phyloP scores from a whole-genome alignment of 805 yeast genomes.

The Phaffomyces opuntiae region DNA sequence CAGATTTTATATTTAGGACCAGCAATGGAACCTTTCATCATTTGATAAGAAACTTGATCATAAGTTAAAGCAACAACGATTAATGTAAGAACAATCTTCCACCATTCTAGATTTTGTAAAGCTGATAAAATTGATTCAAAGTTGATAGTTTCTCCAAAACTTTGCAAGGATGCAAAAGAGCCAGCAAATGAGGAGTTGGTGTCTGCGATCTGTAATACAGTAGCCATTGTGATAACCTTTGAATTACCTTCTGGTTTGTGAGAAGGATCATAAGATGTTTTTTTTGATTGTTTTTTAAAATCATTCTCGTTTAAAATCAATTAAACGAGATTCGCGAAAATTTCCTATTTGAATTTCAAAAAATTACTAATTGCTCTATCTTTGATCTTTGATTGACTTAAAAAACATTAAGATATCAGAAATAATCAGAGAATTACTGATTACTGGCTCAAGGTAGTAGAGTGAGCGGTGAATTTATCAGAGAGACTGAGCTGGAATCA shows the following conservation, averaged over 20 bases:
- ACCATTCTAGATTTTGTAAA: conserved; percentile 38
- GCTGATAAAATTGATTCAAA: conserved; percentile 10
- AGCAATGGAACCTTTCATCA: conserved; percentile 79
- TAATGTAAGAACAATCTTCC: conserved; percentile 42
- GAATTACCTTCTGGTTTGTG: background rate
- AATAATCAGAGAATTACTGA: no score
- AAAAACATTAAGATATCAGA: no score
- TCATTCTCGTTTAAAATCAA: no score
- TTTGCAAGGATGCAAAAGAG: conserved; percentile 3
- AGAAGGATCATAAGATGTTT: background rate
- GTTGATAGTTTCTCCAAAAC: background rate
- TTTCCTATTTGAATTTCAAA: no score
- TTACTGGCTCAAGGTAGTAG: no score
- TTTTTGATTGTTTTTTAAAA: background rate
- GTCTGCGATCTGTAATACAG: conserved; percentile 15
- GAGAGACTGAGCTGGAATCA: no score
- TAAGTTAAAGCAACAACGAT: conserved; percentile 45
- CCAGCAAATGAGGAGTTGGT: conserved; percentile 13
- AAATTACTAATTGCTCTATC: no score
- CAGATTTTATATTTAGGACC: conserved; percentile 85
- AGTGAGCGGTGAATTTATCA: no score
- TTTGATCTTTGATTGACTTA: no score
- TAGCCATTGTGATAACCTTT: conserved; percentile 11
- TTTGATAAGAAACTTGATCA: conserved; percentile 75
- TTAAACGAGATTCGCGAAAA: no score